Evolutionary conservation across 768 basidiomycete species (phyloP).

Genomic region (Exidia glandulosa): DNA sequence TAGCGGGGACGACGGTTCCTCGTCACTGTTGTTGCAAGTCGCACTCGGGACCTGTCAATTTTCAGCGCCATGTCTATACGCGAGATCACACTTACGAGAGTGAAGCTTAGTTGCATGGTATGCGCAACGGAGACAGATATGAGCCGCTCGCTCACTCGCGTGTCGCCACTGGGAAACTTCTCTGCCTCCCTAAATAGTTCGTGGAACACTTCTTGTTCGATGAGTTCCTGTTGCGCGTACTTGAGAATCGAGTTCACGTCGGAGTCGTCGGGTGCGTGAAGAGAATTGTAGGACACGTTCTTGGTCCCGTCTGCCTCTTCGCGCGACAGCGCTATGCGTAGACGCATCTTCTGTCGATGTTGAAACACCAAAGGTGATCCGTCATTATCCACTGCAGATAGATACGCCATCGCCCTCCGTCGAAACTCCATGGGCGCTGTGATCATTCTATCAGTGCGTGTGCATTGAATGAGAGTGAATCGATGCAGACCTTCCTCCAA

Average conservation of each 20-base stretch:
- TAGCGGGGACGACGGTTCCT: conserved; percentile 18
- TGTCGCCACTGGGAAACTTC: conserved; percentile 60
- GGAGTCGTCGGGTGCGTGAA: conserved; percentile 18
- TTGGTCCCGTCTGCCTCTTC: conserved; percentile 22
- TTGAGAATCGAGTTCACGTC: conserved; percentile 40
- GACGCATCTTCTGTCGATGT: conserved; percentile 48
- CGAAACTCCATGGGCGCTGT: conserved; percentile 55
- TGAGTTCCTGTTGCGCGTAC: conserved; percentile 55
- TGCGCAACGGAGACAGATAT: conserved; percentile 71
- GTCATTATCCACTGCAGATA: conserved; percentile 39
- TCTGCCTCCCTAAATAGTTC: conserved; percentile 68
- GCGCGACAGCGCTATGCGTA: conserved; percentile 46
- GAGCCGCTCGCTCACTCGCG: conserved; percentile 66
- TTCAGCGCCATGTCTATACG: neutral
- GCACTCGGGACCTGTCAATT: neutral
- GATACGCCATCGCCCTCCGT: conserved; percentile 57
- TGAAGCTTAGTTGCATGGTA: conserved; percentile 55
- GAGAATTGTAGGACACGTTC: conserved; percentile 27
- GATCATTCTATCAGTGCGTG: neutral
- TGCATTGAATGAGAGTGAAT: neutral
- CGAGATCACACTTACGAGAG: conserved; percentile 41
- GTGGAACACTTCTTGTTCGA: conserved; percentile 74
- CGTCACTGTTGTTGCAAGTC: neutral
- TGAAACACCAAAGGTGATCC: conserved; percentile 45
- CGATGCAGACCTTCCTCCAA: conserved; percentile 68